Evolutionary conservation across 306 rosid genomes (phyloP), one percentile per base, ranked within the genome.

Genomic region (Arachis stenosperma): DNA sequence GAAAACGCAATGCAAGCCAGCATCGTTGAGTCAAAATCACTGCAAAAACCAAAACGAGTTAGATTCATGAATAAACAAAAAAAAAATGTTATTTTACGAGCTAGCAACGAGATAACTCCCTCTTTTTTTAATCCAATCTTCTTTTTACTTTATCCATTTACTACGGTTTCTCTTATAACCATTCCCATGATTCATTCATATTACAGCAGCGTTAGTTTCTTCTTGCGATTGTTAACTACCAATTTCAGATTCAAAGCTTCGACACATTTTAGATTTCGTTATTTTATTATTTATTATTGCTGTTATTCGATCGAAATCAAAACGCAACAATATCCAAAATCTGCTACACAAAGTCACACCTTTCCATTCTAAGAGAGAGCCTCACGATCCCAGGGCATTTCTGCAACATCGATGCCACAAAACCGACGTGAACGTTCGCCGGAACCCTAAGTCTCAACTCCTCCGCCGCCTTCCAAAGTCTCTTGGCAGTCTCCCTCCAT

Each of bases 1-100:
- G 99, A 91, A 47, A 92, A 95, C 36, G 99, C 96, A 73, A 95
- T 84, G 71, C 98, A 95, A 13, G 96, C 99, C 65, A 95, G 83
- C 96, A 91, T 86, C 36, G 96, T 95, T 6, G 99, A 90, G 75
- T 95, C 98, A n/a, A 90, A 75, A 78, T 95, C 91, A 73, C 99
- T 95, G 87, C 84, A 67, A 44, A 79, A 74, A 13, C 64, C 5
- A 7, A 75, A 61, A 57, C 62, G 3, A 5, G 30, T 68, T 48
- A 68, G 74, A 58, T 51, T 64, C 14, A 30, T 8, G 56, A 65
- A 39, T 7, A 67, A 10, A 52, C 51, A 9, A 6, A 61, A 22
- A 6, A 36, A 5, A 17, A 13, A 33, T n/a, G 59, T 30, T 33
- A 3, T 37, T 7, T 13, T 46, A 72, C 29, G 53, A 59, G 6